Percentiles rank a stretch among this genome's conserved stretches.
These are phyloP conservation scores for Paramecium tetraurelia DNA, from an alignment of 73 alveolate genomes.

Conservation along the genomic window DNA sequence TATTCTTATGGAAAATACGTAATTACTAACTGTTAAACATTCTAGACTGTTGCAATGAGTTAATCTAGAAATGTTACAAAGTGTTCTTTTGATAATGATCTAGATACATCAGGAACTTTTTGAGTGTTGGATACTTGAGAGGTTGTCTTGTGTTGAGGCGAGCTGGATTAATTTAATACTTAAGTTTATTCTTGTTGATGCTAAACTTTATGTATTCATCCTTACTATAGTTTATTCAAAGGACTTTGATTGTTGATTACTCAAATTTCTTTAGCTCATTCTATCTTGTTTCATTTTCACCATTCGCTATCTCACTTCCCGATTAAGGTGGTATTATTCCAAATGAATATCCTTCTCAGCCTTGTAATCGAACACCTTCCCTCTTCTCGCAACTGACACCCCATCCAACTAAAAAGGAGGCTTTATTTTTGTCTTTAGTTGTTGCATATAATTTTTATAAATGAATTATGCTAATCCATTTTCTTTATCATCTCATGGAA, in stretches of 20 bases:
- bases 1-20: background rate
- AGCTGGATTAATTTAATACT: background rate
- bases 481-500: background rate
- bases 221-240: constrained; percentile 1
- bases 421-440: background rate
- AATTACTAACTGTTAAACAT: background rate
- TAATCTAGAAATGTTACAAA: background rate
- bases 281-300: background rate
- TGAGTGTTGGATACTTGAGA: background rate
- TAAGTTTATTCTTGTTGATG: background rate
- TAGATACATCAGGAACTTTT: background rate
- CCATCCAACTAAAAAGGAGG: constrained; percentile 3
- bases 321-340: background rate
- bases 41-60: background rate
- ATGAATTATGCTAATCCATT: background rate
- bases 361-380: background rate
- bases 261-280: background rate
- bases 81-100: background rate
- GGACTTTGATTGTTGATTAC: background rate
- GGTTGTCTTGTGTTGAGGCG: background rate
- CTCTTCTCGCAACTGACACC: background rate
- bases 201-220: background rate
- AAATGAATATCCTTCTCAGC: background rate
- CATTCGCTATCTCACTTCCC: background rate
- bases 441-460: background rate